Percentiles rank a stretch among this genome's conserved stretches.
These are phyloP conservation scores for Globisporangium takayamanum DNA, from an alignment of 352 stramenopile species.

Conservation along the genomic window DNA sequence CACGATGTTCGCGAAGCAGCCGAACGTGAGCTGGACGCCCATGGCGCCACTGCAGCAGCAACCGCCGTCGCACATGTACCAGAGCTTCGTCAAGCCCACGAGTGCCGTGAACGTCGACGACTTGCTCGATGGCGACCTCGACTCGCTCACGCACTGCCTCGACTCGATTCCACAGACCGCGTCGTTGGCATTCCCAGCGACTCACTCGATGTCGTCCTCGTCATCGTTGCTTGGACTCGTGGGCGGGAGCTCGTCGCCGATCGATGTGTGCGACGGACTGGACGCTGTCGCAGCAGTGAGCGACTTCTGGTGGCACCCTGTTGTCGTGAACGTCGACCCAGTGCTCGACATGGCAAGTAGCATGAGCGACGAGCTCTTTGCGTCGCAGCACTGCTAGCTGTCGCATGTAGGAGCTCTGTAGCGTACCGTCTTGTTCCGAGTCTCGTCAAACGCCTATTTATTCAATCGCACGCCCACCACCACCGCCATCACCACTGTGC, in stretches of 20 bases:
- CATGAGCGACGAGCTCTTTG: constrained; percentile 1
- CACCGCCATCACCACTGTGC: too few species aligned
- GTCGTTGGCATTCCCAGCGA: not conserved
- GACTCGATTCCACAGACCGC: constrained; percentile 3
- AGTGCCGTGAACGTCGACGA: not conserved
- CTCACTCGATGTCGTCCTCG: not conserved
- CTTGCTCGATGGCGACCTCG: constrained; percentile 7
- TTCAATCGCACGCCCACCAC: not conserved
- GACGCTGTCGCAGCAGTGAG: constrained; percentile 8
- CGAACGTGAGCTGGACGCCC: not conserved
- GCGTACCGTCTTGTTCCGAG: not conserved
- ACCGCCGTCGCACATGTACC: not conserved
- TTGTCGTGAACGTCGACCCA: not conserved
- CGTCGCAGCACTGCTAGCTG: not conserved
- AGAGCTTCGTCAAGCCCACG: not conserved
- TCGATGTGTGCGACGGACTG: constrained; percentile 13
- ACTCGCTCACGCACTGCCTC: constrained; percentile 7
- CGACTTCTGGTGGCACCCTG: constrained; percentile 10
- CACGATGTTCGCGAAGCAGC: constrained; percentile 3
- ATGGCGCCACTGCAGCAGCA: not conserved
- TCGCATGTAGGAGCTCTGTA: not conserved
- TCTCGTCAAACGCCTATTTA: constrained; percentile 4
- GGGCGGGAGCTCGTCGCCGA: constrained; percentile 8
- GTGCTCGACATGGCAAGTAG: not conserved
- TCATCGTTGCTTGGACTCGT: not conserved